These are phyloP conservation scores for Pneumocystis oryctolagi DNA, from an alignment of 1,139 yeast genomes.

Conservation along the genomic window DNA sequence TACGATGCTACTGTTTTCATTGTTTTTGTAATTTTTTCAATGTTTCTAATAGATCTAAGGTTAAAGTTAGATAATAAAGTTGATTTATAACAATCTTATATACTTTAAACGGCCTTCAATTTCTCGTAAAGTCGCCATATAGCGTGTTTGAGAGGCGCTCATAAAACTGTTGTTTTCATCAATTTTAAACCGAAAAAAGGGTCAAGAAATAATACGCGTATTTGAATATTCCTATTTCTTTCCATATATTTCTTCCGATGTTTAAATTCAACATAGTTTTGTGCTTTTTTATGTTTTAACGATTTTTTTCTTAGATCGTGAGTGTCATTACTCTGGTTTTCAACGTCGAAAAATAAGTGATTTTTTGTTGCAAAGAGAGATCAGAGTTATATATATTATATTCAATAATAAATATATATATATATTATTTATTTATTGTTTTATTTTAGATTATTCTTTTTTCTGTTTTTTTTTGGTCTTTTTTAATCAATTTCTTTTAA, in stretches of 20 bases:
- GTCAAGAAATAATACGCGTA: background rate
- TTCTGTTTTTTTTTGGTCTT: background rate
- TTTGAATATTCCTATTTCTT: background rate
- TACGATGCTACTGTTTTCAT: constrained; percentile 95
- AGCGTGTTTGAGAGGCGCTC: background rate
- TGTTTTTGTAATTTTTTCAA: constrained; percentile 97
- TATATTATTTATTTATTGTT: too few relatives aligned
- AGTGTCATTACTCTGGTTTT: background rate
- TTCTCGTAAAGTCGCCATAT: constrained; percentile 84
- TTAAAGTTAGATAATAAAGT: background rate
- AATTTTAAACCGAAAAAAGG: constrained; percentile 1
- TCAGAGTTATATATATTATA: background rate
- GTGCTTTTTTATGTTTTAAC: background rate
- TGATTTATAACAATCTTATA: constrained; percentile 27
- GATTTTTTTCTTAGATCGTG: background rate
- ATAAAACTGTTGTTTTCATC: background rate
- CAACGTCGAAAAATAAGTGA: background rate
- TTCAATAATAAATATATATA: background rate
- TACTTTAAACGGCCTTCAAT: constrained; percentile 96
- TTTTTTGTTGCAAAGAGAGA: background rate
- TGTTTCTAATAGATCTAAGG: constrained; percentile 44
- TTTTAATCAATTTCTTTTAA: too few relatives aligned
- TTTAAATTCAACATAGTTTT: background rate
- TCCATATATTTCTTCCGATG: background rate
- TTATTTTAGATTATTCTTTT: too few relatives aligned